Base-by-base conservation (phyloP, 2,329 filamentous ascomycete species). In the Epichloe festucae region DNA sequence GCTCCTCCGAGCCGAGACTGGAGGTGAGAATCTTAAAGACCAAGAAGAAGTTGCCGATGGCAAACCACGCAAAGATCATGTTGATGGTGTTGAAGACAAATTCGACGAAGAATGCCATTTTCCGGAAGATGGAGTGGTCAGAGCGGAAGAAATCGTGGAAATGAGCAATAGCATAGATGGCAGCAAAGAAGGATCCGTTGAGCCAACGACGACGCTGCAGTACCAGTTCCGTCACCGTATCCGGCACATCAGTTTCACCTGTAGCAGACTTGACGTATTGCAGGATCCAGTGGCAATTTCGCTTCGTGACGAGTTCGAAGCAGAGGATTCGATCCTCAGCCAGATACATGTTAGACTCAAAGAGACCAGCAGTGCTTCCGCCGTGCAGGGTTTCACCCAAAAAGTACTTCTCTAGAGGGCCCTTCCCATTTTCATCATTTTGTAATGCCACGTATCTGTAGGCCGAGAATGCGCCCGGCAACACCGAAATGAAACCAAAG, bases 41-140 rank as follows among this genome's bases (percentile, higher is more conserved):
- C 63, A 98, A 73, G 78, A 97, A 98, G 78, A 98, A 98, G 72
- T 98, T 98, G 64, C 93, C 87, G 63, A 97, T 93, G 61, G 86
- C 89, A 65, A 98, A 97, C 93, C 93, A 98, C 50, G 93, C 90
- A 67, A 97, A 98, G 63, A 98, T 78, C 88, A 97, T 96, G 75
- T 88, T 95, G 69, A 91, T 77, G 1, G 89, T 93, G 69, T 96
- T 90, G 72, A 96, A 98, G 58, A 85, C 73, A 67, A 96, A 97
- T 66, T 98, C 93, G 58, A 97, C 69, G 61, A 95, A 79, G 68
- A 98, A 87, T 76, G 87, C 88, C 54, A 91, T 72, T 68, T 97
- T 96, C 59, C 93, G 82, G 42, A 95, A 63, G 61, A 90, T 76
- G 27, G 86, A 91, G 68, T 98, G 93, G 62, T 90, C 85, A 57